phyloP scores from a whole-genome alignment of 495 filamentous ascomycete genomes.

The Evernia prunastri region DNA sequence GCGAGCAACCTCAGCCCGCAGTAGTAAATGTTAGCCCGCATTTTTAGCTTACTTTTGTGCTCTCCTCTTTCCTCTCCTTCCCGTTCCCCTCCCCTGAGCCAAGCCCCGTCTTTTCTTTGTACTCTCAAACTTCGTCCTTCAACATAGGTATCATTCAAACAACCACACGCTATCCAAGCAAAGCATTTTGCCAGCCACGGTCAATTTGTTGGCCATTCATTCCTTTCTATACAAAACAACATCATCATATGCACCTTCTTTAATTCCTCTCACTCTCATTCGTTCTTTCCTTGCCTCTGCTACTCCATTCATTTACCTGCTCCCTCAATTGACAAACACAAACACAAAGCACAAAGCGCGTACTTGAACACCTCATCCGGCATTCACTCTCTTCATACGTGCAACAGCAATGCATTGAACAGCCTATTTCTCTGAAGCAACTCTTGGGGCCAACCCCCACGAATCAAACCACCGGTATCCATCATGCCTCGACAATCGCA shows the following conservation, averaged over 20 bases:
- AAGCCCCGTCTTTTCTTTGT: not conserved
- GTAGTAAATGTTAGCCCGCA: slow-evolving; percentile 4
- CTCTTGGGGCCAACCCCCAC: not conserved
- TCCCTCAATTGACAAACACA: not conserved
- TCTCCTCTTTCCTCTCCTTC: too few relatives aligned
- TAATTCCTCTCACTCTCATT: not conserved
- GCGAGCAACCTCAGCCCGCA: slow-evolving; percentile 1
- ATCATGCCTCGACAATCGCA: slow-evolving; percentile 18
- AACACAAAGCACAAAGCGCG: slow-evolving; percentile 6
- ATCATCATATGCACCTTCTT: not conserved
- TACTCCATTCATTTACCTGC: not conserved
- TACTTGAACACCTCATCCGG: slow-evolving; percentile 2
- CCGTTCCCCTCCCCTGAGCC: not conserved
- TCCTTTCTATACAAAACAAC: not conserved
- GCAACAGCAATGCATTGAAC: slow-evolving; percentile 10
- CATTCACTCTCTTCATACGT: not conserved
- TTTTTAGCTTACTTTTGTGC: too few relatives aligned
- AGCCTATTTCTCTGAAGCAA: not conserved
- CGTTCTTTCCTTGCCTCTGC: too few relatives aligned
- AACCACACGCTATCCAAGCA: not conserved
- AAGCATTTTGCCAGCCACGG: not conserved
- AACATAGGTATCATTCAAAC: too few relatives aligned
- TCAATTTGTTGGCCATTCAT: slow-evolving; percentile 10
- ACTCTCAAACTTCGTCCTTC: too few relatives aligned
- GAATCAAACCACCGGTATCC: not conserved